These are phyloP conservation scores for Komagataella pseudopastoris DNA, from an alignment of 805 yeast species.

Conservation along the genomic window DNA sequence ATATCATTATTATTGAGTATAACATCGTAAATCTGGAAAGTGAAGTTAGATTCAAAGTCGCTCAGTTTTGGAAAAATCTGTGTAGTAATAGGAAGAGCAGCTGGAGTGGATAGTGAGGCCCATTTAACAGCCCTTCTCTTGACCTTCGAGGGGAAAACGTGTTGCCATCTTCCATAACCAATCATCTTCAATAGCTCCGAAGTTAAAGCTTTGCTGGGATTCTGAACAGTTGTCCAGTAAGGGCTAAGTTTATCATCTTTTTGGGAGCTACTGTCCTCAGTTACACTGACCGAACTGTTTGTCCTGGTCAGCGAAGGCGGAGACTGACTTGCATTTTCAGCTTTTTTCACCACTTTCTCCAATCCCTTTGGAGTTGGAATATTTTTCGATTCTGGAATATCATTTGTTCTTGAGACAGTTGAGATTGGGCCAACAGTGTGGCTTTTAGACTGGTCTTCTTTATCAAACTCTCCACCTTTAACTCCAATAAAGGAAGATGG, in stretches of 20 bases:
- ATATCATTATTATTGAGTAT: slow-evolving; percentile 47
- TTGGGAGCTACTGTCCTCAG: slow-evolving; percentile 6
- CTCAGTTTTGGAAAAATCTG: slow-evolving; percentile 59
- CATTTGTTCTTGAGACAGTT: background rate
- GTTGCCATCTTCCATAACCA: slow-evolving; percentile 81
- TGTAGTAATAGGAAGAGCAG: slow-evolving; percentile 76
- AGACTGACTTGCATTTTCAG: slow-evolving; percentile 2
- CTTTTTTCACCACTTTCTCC: background rate
- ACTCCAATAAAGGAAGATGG: slow-evolving; percentile 6
- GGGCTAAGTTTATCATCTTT: slow-evolving; percentile 18
- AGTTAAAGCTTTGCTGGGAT: slow-evolving; percentile 63
- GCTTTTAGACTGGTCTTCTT: background rate
- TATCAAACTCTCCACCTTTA: background rate
- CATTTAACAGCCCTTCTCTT: slow-evolving; percentile 68
- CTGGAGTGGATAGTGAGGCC: slow-evolving; percentile 90
- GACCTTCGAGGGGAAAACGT: slow-evolving; percentile 68
- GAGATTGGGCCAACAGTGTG: background rate
- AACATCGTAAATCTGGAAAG: slow-evolving; percentile 75
- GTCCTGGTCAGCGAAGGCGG: slow-evolving; percentile 3
- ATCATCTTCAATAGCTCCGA: slow-evolving; percentile 40
- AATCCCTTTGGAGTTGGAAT: background rate
- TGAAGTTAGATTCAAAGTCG: slow-evolving; percentile 61
- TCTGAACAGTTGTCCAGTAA: slow-evolving; percentile 52
- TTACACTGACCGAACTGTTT: slow-evolving; percentile 2
- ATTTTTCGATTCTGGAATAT: background rate